Conservation (phyloP, 495 filamentous ascomycete genomes). For the Penicillium paxilli region DNA sequence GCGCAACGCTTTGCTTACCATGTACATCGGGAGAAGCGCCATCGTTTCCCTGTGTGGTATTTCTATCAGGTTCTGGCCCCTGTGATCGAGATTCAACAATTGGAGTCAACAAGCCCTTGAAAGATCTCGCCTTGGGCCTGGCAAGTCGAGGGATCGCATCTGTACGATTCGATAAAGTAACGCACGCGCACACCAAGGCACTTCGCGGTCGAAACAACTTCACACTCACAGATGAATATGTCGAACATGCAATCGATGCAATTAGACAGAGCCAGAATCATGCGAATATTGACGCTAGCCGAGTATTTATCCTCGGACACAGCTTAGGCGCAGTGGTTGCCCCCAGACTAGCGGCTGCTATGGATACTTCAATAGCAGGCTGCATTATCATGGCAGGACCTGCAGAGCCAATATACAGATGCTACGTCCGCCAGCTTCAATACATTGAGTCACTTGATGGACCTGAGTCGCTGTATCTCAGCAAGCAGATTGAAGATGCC, state of each 20-base stretch:
- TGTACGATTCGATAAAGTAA: slow-evolving; percentile 14
- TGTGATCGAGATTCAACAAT: slow-evolving; percentile 5
- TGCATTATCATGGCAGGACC: slow-evolving; percentile 15
- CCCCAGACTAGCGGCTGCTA: neutral
- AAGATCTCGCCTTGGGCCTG: slow-evolving; percentile 3
- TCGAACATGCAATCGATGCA: slow-evolving; percentile 6
- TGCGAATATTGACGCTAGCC: neutral
- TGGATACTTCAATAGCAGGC: slow-evolving; percentile 2
- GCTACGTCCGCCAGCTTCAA: slow-evolving; percentile 8
- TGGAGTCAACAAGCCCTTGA: neutral
- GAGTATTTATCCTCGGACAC: slow-evolving; percentile 14
- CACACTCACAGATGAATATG: slow-evolving; percentile 13
- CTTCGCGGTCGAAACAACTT: slow-evolving; percentile 1
- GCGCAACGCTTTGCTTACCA: neutral
- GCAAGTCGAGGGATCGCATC: slow-evolving; percentile 1
- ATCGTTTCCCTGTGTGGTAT: neutral
- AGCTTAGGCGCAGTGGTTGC: slow-evolving; percentile 11
- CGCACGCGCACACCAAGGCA: neutral
- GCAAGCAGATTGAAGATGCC: neutral
- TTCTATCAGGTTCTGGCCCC: slow-evolving; percentile 1
- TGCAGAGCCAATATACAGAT: slow-evolving; percentile 8
- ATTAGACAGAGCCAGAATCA: slow-evolving; percentile 3
- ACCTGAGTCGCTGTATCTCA: neutral
- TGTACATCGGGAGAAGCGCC: neutral
- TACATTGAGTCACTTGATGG: slow-evolving; percentile 10